Evolutionary conservation across 2,329 filamentous ascomycete species (phyloP), one percentile per base, ranked within the genome.

Genomic region (Aureobasidium sp.): DNA sequence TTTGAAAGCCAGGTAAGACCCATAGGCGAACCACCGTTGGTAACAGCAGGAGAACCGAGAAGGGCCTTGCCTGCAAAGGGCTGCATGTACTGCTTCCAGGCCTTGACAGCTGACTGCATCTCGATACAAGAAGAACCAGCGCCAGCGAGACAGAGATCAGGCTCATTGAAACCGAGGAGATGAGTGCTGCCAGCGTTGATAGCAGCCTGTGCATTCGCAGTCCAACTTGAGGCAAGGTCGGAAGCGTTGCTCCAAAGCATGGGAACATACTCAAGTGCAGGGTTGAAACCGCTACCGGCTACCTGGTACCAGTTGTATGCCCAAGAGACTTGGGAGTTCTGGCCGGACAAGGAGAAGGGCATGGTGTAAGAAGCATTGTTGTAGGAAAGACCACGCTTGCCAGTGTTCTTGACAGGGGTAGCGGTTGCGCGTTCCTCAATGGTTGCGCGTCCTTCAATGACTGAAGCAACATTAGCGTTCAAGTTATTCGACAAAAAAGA

Each of bases 311-410:
- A 70, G 65, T 70, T 67, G 64, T 69, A 70, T 11, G 63, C 64
- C 69, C 69, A 70, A 16, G 64, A 63, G 8, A 69, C 67, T 37
- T 63, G 63, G 5, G 65, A 68, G 45, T 80, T 70, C 47, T 74
- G 73, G 49, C 72, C 71, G 42, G 67, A 68, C 15, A 62, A 27
- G 25, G 59, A 62, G 29, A 62, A 62, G 45, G 74, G 85, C 64
- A 73, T 68, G 59, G 77, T 74, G 71, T 81, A 79, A 32, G 66
- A 67, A 60, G 78, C 78, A 34, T 83, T 76, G 74, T 89, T 89
- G 81, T 86, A 90, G 54, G 83, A 83, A 52, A 89, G 74, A 74
- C 87, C 87, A 70, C 86, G 85, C 83, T 88, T 87, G 68, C 72
- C 71, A 58, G 70, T 71, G 47, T 67, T 66, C 25, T 68, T 61